phyloP scores from a whole-genome alignment of 176 grass and related monocot genomes.

The Luzula sylvatica region DNA sequence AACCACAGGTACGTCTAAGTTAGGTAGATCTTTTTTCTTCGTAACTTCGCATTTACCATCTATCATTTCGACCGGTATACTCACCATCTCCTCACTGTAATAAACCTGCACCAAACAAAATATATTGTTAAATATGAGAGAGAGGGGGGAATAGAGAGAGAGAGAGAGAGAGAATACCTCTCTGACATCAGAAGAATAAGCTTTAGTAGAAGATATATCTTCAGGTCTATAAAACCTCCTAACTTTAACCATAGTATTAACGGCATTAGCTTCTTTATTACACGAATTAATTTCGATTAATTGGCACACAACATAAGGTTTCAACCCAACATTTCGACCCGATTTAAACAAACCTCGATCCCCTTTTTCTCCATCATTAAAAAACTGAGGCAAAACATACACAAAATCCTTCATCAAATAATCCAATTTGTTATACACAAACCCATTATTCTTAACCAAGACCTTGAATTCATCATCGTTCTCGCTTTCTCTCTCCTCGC shows the following conservation, averaged over 20 bases:
- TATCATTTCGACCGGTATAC: slow-evolving; percentile 62
- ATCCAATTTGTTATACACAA: slow-evolving; percentile 43
- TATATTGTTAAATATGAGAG: slow-evolving; percentile 13
- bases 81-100: slow-evolving; percentile 82
- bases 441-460: slow-evolving; percentile 40
- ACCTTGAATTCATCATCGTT: slow-evolving; percentile 45
- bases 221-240: slow-evolving; percentile 96
- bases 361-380: slow-evolving; percentile 40
- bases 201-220: slow-evolving; percentile 74
- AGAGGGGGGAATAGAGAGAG: slow-evolving; percentile 7
- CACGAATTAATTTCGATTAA: slow-evolving; percentile 35
- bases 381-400: slow-evolving; percentile 73
- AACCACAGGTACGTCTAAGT: slow-evolving; percentile 53
- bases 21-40: slow-evolving; percentile 64
- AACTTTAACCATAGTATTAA: slow-evolving; percentile 57
- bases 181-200: slow-evolving; percentile 89
- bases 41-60: slow-evolving; percentile 90
- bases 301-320: slow-evolving; percentile 75
- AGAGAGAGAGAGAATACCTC: slow-evolving; percentile 39
- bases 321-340: slow-evolving; percentile 91
- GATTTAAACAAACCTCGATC: slow-evolving; percentile 50
- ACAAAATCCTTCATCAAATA: slow-evolving; percentile 73
- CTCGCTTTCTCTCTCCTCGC: slow-evolving; percentile 43
- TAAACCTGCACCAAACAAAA: slow-evolving; percentile 60
- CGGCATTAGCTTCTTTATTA: slow-evolving; percentile 44